These are phyloP conservation scores for Pleurotus djamor DNA, from an alignment of 768 basidiomycete species.

Conservation along the genomic window DNA sequence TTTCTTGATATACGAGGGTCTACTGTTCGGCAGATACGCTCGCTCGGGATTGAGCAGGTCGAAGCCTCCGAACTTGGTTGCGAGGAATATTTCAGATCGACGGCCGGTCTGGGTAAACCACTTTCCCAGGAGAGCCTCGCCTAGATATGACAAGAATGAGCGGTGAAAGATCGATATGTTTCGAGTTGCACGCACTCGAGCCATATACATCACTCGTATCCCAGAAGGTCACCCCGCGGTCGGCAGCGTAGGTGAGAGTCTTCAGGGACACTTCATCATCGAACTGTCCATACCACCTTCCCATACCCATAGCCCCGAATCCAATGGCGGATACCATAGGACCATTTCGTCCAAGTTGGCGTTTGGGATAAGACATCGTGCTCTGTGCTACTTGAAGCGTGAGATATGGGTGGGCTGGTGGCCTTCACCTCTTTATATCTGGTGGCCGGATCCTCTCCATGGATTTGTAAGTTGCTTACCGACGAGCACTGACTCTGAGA, in stretches of 20 bases:
- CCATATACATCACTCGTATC: slow-evolving; percentile 17
- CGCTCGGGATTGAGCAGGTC: slow-evolving; percentile 12
- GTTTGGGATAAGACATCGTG: slow-evolving; percentile 11
- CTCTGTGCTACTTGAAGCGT: too few species aligned
- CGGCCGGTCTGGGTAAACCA: slow-evolving; percentile 21
- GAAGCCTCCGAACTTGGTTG: slow-evolving; percentile 21
- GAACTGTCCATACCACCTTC: slow-evolving; percentile 16
- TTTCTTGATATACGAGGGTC: slow-evolving; percentile 14
- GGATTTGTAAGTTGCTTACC: too few species aligned
- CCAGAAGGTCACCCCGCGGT: slow-evolving; percentile 19
- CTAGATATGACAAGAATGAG: slow-evolving; percentile 5
- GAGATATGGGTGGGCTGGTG: too few species aligned
- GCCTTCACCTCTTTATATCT: too few species aligned
- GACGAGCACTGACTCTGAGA: too few species aligned
- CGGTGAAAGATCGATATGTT: background rate
- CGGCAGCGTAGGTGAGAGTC: slow-evolving; percentile 17
- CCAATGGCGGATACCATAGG: slow-evolving; percentile 21
- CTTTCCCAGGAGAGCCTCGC: slow-evolving; percentile 16
- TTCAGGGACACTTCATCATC: slow-evolving; percentile 15
- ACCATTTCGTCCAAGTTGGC: slow-evolving; percentile 20
- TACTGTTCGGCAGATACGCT: slow-evolving; percentile 12
- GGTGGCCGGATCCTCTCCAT: too few species aligned
- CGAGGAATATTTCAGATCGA: slow-evolving; percentile 21
- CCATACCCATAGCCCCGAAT: slow-evolving; percentile 22
- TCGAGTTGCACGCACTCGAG: slow-evolving; percentile 4